These are phyloP conservation scores for Malus sieversii DNA, from an alignment of 306 rosid species.

Conservation along the genomic window DNA sequence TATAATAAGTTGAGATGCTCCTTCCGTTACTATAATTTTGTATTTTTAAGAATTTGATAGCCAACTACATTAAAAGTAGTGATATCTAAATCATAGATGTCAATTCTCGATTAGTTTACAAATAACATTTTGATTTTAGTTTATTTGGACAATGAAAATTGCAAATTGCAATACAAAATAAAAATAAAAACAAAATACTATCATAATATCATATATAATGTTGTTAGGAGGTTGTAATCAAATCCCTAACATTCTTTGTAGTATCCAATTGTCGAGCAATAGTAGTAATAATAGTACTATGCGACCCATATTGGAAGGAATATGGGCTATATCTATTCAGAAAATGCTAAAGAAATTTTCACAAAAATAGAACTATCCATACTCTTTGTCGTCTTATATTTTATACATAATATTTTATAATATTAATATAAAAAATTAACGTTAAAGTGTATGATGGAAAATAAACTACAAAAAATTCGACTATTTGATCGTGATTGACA, in stretches of 20 bases:
- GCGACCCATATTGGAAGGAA: no score
- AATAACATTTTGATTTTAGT: no score
- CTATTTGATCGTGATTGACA: neutral
- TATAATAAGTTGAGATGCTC: neutral
- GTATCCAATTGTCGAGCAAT: neutral
- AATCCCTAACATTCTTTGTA: neutral
- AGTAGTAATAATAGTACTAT: no score
- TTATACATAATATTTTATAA: no score
- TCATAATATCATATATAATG: neutral
- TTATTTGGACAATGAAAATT: no score
- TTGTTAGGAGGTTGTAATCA: neutral
- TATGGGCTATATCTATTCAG: accelerated
- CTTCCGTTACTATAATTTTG: no score
- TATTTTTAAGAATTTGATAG: neutral
- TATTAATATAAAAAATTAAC: no score
- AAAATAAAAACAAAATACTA: neutral
- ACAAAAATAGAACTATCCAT: accelerated
- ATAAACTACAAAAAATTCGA: no score
- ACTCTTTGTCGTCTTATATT: no score
- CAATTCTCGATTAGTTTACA: neutral
- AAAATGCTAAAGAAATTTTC: no score
- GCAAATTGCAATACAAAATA: neutral
- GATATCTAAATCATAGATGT: neutral
- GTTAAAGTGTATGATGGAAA: accelerated
- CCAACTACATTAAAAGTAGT: neutral